Percentiles rank a stretch among this genome's conserved stretches.
phyloP scores from a whole-genome alignment of 768 basidiomycete species.

The Tylopilus sp. region DNA sequence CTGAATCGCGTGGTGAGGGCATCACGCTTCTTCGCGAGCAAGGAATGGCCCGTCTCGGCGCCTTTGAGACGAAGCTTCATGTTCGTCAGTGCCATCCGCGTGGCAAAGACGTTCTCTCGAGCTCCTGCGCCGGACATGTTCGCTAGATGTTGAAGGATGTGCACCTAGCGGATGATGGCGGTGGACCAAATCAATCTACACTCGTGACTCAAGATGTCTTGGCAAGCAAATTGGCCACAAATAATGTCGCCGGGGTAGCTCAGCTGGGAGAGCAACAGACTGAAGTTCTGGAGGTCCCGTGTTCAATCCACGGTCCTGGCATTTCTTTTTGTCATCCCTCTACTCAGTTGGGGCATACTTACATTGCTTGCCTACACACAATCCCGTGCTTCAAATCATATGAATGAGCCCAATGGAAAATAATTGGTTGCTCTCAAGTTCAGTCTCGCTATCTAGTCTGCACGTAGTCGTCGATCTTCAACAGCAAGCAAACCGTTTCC shows the following conservation, averaged over 20 bases:
- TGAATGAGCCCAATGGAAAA: not conserved
- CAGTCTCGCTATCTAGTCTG: conserved; percentile 58
- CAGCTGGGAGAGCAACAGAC: conserved; percentile 77
- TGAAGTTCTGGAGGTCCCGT: conserved; percentile 77
- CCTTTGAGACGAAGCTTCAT: conserved; percentile 88
- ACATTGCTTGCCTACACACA: not conserved
- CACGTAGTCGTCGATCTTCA: conserved; percentile 96
- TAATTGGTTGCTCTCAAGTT: not conserved
- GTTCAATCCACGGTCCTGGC: conserved; percentile 79
- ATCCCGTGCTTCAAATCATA: not conserved
- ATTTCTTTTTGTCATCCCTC: conserved; percentile 30
- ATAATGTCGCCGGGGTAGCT: conserved; percentile 52
- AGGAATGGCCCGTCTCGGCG: conserved; percentile 91
- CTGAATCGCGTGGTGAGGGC: conserved; percentile 94
- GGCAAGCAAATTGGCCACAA: rapidly evolving
- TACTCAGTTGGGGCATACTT: not conserved
- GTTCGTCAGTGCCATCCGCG: conserved; percentile 94
- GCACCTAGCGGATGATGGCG: not conserved
- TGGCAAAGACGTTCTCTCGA: conserved; percentile 93
- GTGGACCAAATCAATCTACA: not conserved
- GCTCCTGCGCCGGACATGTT: conserved; percentile 87
- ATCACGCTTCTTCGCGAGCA: conserved; percentile 97
- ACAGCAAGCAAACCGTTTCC: conserved; percentile 93
- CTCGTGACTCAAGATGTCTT: not conserved
- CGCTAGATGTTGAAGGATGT: conserved; percentile 4